These are phyloP conservation scores for Scheffersomyces quercinus DNA, from an alignment of 1,139 yeast species.

Conservation along the genomic window DNA sequence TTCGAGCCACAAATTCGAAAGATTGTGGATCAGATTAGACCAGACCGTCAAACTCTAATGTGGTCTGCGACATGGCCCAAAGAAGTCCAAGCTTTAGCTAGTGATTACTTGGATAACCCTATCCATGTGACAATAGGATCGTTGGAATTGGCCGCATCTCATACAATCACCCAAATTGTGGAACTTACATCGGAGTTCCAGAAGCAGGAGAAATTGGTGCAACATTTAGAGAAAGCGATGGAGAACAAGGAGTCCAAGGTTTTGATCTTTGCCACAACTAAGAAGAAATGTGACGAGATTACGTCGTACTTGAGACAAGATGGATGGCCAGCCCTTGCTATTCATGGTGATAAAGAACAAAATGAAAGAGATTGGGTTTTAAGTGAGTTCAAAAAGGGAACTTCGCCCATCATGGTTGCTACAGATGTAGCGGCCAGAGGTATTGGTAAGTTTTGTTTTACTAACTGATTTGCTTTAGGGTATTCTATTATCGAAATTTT, in stretches of 20 bases:
- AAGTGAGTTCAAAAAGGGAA: constrained; percentile 86
- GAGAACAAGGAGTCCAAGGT: constrained; percentile 75
- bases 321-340: constrained; percentile 99
- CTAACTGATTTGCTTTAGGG: constrained; percentile 1
- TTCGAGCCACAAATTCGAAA: constrained; percentile 95
- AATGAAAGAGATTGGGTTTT: constrained; percentile 99
- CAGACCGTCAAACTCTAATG: constrained; percentile 97
- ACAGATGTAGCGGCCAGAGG: constrained; percentile 99
- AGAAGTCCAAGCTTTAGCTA: constrained; percentile 90
- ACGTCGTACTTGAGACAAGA: constrained; percentile 90
- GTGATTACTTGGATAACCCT: constrained; percentile 87
- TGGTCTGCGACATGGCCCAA: constrained; percentile 99
- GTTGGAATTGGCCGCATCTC: constrained; percentile 92
- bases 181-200: constrained; percentile 91
- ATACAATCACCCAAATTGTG: constrained; percentile 89
- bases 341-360: constrained; percentile 98
- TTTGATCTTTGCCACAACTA: constrained; percentile 89
- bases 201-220: constrained; percentile 85
- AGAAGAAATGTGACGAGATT: constrained; percentile 96
- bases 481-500: constrained; percentile 16
- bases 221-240: constrained; percentile 84
- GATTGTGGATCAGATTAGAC: constrained; percentile 92
- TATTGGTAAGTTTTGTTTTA: constrained; percentile 79
- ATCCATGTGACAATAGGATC: constrained; percentile 97
- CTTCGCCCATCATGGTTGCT: constrained; percentile 96